Percentiles rank a stretch among this genome's conserved stretches.
These are phyloP conservation scores for Wickerhamomyces sp. DNA, from an alignment of 1,139 yeast species.

Conservation along the genomic window DNA sequence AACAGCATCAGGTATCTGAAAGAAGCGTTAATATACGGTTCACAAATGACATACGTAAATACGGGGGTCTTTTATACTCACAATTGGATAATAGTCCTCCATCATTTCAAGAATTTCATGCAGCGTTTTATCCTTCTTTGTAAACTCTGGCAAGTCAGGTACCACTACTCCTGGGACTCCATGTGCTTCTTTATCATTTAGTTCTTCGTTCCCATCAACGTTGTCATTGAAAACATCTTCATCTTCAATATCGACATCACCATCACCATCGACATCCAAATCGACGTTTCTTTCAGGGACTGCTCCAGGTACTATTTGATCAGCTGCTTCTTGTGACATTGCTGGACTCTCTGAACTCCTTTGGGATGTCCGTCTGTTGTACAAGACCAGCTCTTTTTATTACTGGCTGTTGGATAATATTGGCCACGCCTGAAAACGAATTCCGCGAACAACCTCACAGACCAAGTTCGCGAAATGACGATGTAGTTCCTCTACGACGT, in stretches of 20 bases:
- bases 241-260: slow-evolving; percentile 36
- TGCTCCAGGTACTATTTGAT: neutral
- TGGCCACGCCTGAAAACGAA: no score
- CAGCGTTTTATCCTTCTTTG: slow-evolving; percentile 81
- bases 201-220: slow-evolving; percentile 23
- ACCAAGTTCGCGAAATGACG: no score
- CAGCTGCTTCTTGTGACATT: neutral
- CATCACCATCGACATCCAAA: slow-evolving; percentile 31
- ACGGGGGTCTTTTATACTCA: slow-evolving; percentile 7
- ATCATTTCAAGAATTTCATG: slow-evolving; percentile 81
- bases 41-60: no score
- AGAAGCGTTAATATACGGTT: neutral
- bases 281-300: slow-evolving; percentile 4
- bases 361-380: no score
- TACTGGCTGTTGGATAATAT: no score
- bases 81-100: slow-evolving; percentile 91
- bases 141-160: slow-evolving; percentile 63
- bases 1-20: slow-evolving; percentile 87
- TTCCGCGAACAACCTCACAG: no score
- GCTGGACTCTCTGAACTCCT: no score
- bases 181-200: slow-evolving; percentile 12
- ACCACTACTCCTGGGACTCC: slow-evolving; percentile 23
- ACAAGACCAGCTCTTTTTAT: no score
- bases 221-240: slow-evolving; percentile 33
- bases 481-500: no score